Evolutionary conservation across 2,329 filamentous ascomycete genomes (phyloP).

Genomic region (Fusarium robinianum): DNA sequence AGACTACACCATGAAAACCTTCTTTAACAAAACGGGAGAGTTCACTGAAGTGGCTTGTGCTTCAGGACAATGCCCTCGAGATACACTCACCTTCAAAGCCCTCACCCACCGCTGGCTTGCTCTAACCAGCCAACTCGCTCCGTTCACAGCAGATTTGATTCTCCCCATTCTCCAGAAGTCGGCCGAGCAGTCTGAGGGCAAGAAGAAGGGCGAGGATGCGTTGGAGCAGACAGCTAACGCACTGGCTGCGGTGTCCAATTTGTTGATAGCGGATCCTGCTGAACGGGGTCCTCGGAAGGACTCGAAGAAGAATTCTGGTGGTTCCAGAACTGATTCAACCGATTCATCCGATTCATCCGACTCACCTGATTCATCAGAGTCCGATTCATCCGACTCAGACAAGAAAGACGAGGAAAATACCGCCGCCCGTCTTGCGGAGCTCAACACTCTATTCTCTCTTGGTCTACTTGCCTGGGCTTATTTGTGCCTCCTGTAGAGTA

Average conservation of each 20-base stretch:
- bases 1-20: constrained; percentile 50
- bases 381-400: too few relatives aligned
- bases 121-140: constrained; percentile 62
- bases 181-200: constrained; percentile 52
- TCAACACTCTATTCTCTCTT: too few relatives aligned
- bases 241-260: constrained; percentile 56
- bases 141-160: constrained; percentile 59
- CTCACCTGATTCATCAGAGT: too few relatives aligned
- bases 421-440: too few relatives aligned
- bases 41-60: constrained; percentile 72
- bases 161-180: constrained; percentile 58
- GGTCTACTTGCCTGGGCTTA: too few relatives aligned
- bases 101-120: constrained; percentile 69
- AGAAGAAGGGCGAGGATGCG: constrained; percentile 58
- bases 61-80: constrained; percentile 61
- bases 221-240: constrained; percentile 56
- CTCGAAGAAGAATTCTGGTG: too few relatives aligned
- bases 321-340: too few relatives aligned
- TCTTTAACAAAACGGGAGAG: constrained; percentile 57
- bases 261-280: constrained; percentile 48
- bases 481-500: too few relatives aligned
- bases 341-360: too few relatives aligned
- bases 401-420: too few relatives aligned
- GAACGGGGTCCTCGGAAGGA: constrained; percentile 48
- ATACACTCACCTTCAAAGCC: constrained; percentile 74